Conservation (phyloP, 2,329 filamentous ascomycete species). For the Aulographum hederae region DNA sequence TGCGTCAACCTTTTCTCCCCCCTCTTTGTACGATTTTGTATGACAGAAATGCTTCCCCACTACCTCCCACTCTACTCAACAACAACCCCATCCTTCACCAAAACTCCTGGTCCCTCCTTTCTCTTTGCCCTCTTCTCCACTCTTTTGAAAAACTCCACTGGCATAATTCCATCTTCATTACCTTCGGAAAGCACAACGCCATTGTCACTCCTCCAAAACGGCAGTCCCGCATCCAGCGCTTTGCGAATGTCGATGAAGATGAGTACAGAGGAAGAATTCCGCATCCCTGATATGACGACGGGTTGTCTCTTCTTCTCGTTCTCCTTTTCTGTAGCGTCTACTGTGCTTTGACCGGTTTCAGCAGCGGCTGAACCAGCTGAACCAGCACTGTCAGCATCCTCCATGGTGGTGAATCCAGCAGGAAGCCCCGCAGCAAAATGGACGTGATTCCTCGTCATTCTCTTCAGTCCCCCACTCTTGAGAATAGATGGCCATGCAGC, state of each 20-base stretch:
- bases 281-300: conserved; percentile 70
- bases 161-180: conserved; percentile 41
- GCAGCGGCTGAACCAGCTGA: too few species aligned
- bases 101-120: conserved; percentile 37
- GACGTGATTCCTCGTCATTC: conserved; percentile 74
- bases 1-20: too few species aligned
- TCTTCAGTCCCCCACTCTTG: conserved; percentile 55
- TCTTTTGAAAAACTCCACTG: conserved; percentile 48
- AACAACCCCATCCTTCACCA: conserved; percentile 55
- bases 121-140: conserved; percentile 45
- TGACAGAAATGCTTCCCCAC: not conserved
- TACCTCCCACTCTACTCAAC: conserved; percentile 18
- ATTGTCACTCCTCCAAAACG: conserved; percentile 50
- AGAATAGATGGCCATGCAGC: conserved; percentile 61
- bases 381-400: conserved; percentile 7
- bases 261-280: conserved; percentile 40
- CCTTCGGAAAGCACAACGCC: conserved; percentile 27
- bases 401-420: conserved; percentile 17
- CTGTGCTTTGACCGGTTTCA: not conserved
- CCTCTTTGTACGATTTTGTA: too few species aligned
- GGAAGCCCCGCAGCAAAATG: conserved; percentile 71
- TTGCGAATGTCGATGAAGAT: conserved; percentile 56
- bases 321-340: not conserved
- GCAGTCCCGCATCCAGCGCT: conserved; percentile 42
- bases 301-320: conserved; percentile 6